Conservation (phyloP, 2,329 filamentous ascomycete genomes). For the Fusarium sp. region DNA sequence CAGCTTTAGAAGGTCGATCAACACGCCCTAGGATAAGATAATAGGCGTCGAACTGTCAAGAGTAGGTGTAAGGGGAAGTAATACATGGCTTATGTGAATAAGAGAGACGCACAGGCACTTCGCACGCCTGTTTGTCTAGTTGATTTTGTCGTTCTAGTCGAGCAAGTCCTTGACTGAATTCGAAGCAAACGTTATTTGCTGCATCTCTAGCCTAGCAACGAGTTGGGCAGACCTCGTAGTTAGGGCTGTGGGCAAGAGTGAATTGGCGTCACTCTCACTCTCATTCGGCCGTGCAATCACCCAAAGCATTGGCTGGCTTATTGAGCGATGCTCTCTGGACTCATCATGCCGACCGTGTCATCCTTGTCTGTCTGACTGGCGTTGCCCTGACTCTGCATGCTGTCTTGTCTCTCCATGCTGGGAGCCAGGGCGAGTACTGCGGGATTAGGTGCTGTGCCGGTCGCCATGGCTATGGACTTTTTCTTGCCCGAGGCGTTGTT, state of each 20-base stretch:
- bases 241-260: not conserved
- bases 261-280: constrained; percentile 1
- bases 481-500: constrained; percentile 68
- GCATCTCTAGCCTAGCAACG: not conserved
- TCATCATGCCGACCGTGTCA: constrained; percentile 83
- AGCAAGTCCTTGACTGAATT: constrained; percentile 6
- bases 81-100: constrained; percentile 42
- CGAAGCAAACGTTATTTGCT: constrained; percentile 4
- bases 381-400: constrained; percentile 70
- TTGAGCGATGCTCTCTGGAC: constrained; percentile 81
- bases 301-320: constrained; percentile 48
- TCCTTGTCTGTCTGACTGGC: constrained; percentile 78
- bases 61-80: constrained; percentile 35
- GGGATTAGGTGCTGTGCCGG: constrained; percentile 57
- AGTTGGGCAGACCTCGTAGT: not conserved
- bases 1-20: constrained; percentile 23
- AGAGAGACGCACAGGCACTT: constrained; percentile 17
- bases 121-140: constrained; percentile 4
- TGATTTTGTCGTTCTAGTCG: constrained; percentile 13
- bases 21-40: constrained; percentile 33
- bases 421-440: constrained; percentile 59
- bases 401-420: constrained; percentile 73
- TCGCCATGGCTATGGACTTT: constrained; percentile 59
- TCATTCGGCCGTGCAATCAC: constrained; percentile 13
- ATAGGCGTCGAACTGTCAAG: constrained; percentile 24